These are phyloP conservation scores for Neonothopanus nambi DNA, from an alignment of 1,284 basidiomycete genomes.

Conservation along the genomic window DNA sequence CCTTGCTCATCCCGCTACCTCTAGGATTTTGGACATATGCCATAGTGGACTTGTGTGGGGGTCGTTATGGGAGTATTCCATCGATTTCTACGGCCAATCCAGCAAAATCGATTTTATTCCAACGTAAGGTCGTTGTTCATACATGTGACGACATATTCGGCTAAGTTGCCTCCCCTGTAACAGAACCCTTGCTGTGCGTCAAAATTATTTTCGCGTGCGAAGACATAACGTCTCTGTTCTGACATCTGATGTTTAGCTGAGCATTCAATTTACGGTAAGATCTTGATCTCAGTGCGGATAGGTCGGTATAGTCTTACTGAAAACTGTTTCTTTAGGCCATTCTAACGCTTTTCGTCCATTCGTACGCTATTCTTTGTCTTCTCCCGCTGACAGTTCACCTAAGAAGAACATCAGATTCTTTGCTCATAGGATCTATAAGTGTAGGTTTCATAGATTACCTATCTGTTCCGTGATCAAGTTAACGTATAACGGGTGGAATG, in stretches of 20 bases:
- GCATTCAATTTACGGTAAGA: conserved; percentile 1
- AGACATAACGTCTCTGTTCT: not conserved
- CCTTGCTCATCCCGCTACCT: not conserved
- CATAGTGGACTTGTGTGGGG: conserved; percentile 39
- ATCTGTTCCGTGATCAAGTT: not conserved
- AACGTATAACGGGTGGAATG: not conserved
- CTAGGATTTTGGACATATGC: conserved; percentile 36
- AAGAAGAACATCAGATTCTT: conserved; percentile 3
- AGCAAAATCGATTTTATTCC: conserved; percentile 35
- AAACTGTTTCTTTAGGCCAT: conserved; percentile 3
- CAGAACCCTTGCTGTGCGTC: conserved; percentile 43
- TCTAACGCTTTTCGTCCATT: conserved; percentile 9
- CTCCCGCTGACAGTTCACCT: not conserved
- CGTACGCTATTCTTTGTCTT: not conserved
- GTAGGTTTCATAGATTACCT: not conserved
- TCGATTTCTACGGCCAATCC: conserved; percentile 37
- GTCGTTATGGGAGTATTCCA: conserved; percentile 41
- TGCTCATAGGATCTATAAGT: conserved; percentile 5
- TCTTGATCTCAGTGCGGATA: no score
- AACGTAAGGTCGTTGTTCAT: conserved; percentile 19
- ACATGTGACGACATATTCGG: not conserved
- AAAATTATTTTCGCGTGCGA: not conserved
- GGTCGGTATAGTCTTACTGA: no score
- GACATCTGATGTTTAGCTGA: conserved; percentile 34
- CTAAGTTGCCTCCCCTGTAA: not conserved